phyloP scores from a whole-genome alignment of 2,329 filamentous ascomycete species.

The Aspergillus sp. region DNA sequence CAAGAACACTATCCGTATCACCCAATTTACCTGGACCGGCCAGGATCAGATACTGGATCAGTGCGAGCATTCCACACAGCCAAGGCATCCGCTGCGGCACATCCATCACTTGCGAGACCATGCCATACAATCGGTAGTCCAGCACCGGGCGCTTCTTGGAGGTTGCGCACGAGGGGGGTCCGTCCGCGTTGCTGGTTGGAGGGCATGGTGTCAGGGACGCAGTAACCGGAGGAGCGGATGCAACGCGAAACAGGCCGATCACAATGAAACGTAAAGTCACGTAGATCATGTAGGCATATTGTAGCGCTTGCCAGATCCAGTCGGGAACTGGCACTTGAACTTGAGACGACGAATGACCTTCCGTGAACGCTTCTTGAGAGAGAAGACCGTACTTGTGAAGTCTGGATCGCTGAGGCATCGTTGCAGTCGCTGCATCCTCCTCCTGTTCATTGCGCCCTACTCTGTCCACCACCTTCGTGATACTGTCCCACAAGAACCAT shows the following conservation, averaged over 20 bases:
- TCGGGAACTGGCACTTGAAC: conserved; percentile 39
- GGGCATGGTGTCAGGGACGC: conserved; percentile 29
- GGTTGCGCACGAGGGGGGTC: conserved; percentile 34
- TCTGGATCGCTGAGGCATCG: conserved; percentile 41
- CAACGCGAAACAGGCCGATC: conserved; percentile 65
- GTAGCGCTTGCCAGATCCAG: conserved; percentile 56
- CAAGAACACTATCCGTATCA: conserved; percentile 73
- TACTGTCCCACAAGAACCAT: conserved; percentile 83
- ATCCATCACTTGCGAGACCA: conserved; percentile 71
- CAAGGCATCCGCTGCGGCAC: conserved; percentile 85
- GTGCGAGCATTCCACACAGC: conserved; percentile 73
- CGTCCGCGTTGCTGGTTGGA: conserved; percentile 28
- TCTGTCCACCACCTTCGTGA: conserved; percentile 68
- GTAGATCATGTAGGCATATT: conserved; percentile 55
- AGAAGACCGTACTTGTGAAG: conserved; percentile 62
- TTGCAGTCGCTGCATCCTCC: conserved; percentile 31
- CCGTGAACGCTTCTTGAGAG: conserved; percentile 33
- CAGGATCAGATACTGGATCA: conserved; percentile 73
- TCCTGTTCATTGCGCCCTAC: conserved; percentile 34
- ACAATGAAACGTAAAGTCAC: conserved; percentile 67
- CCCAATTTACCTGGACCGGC: conserved; percentile 75
- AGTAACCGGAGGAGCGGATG: conserved; percentile 60
- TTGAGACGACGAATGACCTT: conserved; percentile 29
- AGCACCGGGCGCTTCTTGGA: conserved; percentile 63
- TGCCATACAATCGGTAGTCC: conserved; percentile 75